Conservation (phyloP, 2,329 filamentous ascomycete species). For the Ceratocystis ficicola region DNA sequence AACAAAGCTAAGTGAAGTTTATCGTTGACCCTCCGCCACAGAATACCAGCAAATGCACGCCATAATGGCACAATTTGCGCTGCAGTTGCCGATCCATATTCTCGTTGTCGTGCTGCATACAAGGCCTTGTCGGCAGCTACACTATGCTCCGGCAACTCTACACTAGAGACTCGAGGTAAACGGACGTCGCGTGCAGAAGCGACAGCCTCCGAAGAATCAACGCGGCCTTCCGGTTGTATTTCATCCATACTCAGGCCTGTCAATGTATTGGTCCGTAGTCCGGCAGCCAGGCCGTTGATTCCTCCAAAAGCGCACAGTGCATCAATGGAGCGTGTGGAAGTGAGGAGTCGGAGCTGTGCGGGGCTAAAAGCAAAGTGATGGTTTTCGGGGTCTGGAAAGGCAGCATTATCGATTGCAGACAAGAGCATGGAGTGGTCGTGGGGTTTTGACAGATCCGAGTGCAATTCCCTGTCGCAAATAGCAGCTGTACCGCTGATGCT, state of each 20-base stretch:
- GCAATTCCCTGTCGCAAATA: not conserved
- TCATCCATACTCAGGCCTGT: slow-evolving; percentile 42
- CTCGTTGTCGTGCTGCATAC: slow-evolving; percentile 8
- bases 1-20: slow-evolving; percentile 64
- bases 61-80: not conserved
- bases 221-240: slow-evolving; percentile 32
- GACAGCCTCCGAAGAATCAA: slow-evolving; percentile 41
- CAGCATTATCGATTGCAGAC: slow-evolving; percentile 15
- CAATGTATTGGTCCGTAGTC: slow-evolving; percentile 38
- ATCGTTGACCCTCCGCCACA: slow-evolving; percentile 71
- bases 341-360: slow-evolving; percentile 41
- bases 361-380: slow-evolving; percentile 45
- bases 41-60: slow-evolving; percentile 14
- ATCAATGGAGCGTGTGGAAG: slow-evolving; percentile 38
- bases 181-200: slow-evolving; percentile 30
- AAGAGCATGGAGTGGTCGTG: slow-evolving; percentile 9
- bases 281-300: slow-evolving; percentile 39
- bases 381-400: slow-evolving; percentile 14
- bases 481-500: not conserved
- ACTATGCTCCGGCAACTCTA: not conserved
- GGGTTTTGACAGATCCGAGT: not conserved
- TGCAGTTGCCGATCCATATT: not conserved
- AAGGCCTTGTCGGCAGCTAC: not conserved
- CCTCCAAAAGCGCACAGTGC: slow-evolving; percentile 43
- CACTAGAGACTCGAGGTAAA: slow-evolving; percentile 24